Evolutionary conservation across 768 basidiomycete genomes (phyloP).

Genomic region (Tricholoma flavovirens): DNA sequence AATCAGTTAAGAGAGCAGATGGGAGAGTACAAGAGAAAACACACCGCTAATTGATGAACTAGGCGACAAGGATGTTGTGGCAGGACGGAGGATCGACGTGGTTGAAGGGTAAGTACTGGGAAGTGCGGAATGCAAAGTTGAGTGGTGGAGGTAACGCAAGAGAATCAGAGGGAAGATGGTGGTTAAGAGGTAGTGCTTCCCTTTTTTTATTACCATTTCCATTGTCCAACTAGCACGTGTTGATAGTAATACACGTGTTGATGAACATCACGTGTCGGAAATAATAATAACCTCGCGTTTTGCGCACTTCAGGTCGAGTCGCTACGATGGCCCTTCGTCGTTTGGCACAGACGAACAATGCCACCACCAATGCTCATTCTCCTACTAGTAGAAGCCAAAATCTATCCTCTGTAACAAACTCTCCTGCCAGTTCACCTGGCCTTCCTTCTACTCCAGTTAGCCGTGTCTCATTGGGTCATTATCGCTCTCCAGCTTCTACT

Average conservation of each 20-base stretch:
- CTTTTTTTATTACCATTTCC: constrained; percentile 32
- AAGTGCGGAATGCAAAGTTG: constrained; percentile 4
- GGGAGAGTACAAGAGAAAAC: constrained; percentile 12
- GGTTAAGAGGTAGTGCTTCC: constrained; percentile 21
- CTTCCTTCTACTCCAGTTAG: constrained; percentile 38
- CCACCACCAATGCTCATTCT: constrained; percentile 22
- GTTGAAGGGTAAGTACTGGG: constrained; percentile 33
- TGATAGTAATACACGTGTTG: constrained; percentile 25
- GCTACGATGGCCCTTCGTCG: constrained; percentile 51
- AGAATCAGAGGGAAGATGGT: constrained; percentile 14
- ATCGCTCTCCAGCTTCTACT: constrained; percentile 58
- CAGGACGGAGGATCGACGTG: constrained; percentile 61
- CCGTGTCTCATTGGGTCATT: constrained; percentile 45
- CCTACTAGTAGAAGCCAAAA: constrained; percentile 31
- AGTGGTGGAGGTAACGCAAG: constrained; percentile 20
- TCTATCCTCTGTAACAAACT: constrained; percentile 9
- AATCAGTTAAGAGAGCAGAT: constrained; percentile 11
- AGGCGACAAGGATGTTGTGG: constrained; percentile 75
- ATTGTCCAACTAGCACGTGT: constrained; percentile 49
- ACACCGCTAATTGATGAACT: constrained; percentile 48
- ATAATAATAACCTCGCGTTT: constrained; percentile 6
- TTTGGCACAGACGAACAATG: constrained; percentile 48
- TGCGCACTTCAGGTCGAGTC: background rate
- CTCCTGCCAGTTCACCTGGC: constrained; percentile 27
- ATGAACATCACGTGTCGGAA: constrained; percentile 25